phyloP scores from a whole-genome alignment of 2,329 filamentous ascomycete genomes.

The Fusarium floridanum region DNA sequence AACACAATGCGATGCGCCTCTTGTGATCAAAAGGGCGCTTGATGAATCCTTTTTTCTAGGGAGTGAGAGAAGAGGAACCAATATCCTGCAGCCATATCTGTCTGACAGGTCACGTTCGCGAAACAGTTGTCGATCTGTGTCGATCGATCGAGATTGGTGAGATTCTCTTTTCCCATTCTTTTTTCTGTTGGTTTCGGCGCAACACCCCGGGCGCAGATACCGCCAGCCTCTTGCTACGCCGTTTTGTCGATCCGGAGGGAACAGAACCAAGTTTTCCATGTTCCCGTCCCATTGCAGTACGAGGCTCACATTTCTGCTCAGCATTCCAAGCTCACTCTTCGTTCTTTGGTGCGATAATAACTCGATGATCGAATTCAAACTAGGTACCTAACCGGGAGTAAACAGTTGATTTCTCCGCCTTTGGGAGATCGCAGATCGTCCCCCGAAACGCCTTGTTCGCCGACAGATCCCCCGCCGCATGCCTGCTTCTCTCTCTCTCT shows the following conservation, averaged over 20 bases:
- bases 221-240: not conserved
- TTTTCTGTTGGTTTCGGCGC: not conserved
- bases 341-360: constrained; percentile 10
- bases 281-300: not conserved
- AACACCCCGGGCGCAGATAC: constrained; percentile 11
- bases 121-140: constrained; percentile 30
- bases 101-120: constrained; percentile 35
- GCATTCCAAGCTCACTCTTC: not conserved
- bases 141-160: constrained; percentile 44
- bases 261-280: constrained; percentile 19
- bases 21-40: constrained; percentile 25
- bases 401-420: constrained; percentile 16
- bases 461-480: constrained; percentile 16
- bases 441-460: constrained; percentile 43
- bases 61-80: constrained; percentile 12
- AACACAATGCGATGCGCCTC: constrained; percentile 18
- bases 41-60: constrained; percentile 3
- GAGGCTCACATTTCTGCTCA: not conserved
- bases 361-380: constrained; percentile 13
- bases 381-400: constrained; percentile 4
- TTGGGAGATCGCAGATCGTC: constrained; percentile 14
- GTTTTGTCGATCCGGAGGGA: not conserved
- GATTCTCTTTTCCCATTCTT: constrained; percentile 2
- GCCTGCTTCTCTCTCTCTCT: not conserved
- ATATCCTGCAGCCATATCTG: constrained; percentile 22